These are phyloP conservation scores for Picea sitchensis DNA, from an alignment of 75 land plant genomes.

Conservation along the genomic window DNA sequence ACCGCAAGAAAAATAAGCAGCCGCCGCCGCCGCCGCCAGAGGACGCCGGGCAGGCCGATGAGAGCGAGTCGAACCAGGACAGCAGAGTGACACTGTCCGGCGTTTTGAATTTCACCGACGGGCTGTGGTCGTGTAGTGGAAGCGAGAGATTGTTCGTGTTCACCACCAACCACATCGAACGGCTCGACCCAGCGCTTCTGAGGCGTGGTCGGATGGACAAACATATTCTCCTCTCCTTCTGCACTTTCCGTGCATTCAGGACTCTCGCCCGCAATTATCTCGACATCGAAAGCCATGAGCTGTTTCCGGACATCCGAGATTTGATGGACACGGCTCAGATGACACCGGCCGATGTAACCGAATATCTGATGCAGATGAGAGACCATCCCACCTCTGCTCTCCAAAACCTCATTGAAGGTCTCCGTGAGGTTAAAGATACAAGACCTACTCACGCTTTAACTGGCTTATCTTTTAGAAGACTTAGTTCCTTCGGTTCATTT, in stretches of 20 bases:
- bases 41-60: not conserved
- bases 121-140: conserved; percentile 33
- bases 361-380: not conserved
- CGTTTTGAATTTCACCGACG: conserved; percentile 19
- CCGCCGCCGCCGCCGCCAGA: not conserved
- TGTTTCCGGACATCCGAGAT: not conserved
- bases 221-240: conserved; percentile 22
- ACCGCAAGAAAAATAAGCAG: not conserved
- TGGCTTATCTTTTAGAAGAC: no score
- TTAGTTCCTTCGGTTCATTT: no score
- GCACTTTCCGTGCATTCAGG: conserved; percentile 21
- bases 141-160: conserved; percentile 33
- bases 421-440: not conserved
- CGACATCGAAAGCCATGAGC: conserved; percentile 16
- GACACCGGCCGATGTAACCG: not conserved
- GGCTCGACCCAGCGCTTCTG: conserved; percentile 34
- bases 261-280: conserved; percentile 30
- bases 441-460: no score
- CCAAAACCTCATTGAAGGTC: not conserved
- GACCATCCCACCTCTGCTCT: not conserved
- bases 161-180: conserved; percentile 38
- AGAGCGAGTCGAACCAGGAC: conserved; percentile 1
- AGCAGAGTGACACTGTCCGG: conserved; percentile 36
- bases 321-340: not conserved
- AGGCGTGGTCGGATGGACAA: conserved; percentile 4